Conservation (phyloP, 2,329 filamentous ascomycete genomes). For the Rhynchosporium graminicola region DNA sequence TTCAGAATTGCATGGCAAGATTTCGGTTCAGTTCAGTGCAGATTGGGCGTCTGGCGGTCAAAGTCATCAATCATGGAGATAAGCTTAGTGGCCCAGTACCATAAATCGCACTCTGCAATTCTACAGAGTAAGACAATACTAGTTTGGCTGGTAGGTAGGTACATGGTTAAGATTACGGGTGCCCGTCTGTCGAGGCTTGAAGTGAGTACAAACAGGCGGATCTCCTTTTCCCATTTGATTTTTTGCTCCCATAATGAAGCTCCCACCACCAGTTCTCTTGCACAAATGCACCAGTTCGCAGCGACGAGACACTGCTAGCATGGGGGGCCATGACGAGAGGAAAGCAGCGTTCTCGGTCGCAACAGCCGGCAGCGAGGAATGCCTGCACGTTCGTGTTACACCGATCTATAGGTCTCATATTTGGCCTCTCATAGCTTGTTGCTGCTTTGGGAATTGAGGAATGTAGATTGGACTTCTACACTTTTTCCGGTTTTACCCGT, state of each 20-base stretch:
- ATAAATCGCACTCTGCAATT: slow-evolving; percentile 2
- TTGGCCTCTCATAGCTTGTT: slow-evolving; percentile 1
- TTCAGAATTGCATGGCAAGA: not conserved
- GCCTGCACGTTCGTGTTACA: slow-evolving; percentile 21
- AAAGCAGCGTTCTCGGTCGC: slow-evolving; percentile 13
- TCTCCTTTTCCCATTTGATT: not conserved
- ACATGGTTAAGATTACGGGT: slow-evolving; percentile 16
- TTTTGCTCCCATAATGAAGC: slow-evolving; percentile 7
- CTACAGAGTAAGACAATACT: slow-evolving; percentile 25
- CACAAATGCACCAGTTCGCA: slow-evolving; percentile 30
- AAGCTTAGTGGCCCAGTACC: slow-evolving; percentile 18
- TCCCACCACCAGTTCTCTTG: slow-evolving; percentile 28
- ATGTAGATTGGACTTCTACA: slow-evolving; percentile 6
- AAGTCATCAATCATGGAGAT: not conserved
- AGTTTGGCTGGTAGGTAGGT: not conserved
- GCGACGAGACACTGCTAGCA: slow-evolving; percentile 9
- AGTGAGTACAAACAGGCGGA: slow-evolving; percentile 31
- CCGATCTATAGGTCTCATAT: slow-evolving; percentile 10
- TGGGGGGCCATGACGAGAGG: not conserved
- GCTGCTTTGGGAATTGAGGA: slow-evolving; percentile 24
- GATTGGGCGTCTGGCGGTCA: not conserved
- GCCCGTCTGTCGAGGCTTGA: slow-evolving; percentile 32
- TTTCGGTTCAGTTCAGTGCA: not conserved
- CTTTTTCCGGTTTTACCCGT: not conserved
- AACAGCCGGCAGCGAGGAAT: slow-evolving; percentile 24